A percentile compares a stretch with the other conserved stretches of the same genome.
Conservation (phyloP, 345 rosid genomes). For the Pistacia atlantica region DNA sequence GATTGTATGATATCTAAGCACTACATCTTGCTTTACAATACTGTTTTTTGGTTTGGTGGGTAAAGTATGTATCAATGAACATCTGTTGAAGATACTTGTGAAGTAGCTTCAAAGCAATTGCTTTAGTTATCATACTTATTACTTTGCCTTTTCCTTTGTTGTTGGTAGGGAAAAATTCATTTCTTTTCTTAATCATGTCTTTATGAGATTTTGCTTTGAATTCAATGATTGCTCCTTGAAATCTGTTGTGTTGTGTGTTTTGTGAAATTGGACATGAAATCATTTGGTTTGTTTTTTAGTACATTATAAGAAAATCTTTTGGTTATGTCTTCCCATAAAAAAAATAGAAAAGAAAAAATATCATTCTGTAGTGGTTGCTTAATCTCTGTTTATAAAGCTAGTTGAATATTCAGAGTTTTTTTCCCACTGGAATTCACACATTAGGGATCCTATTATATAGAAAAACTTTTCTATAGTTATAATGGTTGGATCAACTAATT, state of each 20-base stretch:
- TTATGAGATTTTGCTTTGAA: neutral
- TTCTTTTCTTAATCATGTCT: neutral
- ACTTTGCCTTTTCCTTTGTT: neutral
- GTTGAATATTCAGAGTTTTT: neutral
- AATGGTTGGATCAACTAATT: too few species aligned
- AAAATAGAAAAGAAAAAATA: too few species aligned
- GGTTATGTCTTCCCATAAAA: too few species aligned
- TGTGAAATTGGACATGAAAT: too few species aligned
- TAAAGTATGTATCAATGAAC: neutral
- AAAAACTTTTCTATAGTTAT: too few species aligned
- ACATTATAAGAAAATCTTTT: too few species aligned
- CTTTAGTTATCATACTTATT: conserved; percentile 12
- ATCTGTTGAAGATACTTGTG: conserved; percentile 15
- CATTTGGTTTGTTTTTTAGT: neutral
- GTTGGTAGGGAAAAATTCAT: neutral
- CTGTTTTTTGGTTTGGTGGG: conserved; percentile 24
- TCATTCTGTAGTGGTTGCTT: neutral
- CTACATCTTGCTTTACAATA: neutral
- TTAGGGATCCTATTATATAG: neutral
- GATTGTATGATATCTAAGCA: neutral
- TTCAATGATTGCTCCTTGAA: neutral
- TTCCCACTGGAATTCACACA: neutral
- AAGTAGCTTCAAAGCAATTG: conserved; percentile 35
- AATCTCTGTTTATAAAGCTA: neutral
- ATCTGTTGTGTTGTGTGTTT: neutral